A percentile compares a stretch with the other conserved stretches of the same genome.
phyloP scores from a whole-genome alignment of 495 filamentous ascomycete genomes.

The Trypethelium eluteriae region DNA sequence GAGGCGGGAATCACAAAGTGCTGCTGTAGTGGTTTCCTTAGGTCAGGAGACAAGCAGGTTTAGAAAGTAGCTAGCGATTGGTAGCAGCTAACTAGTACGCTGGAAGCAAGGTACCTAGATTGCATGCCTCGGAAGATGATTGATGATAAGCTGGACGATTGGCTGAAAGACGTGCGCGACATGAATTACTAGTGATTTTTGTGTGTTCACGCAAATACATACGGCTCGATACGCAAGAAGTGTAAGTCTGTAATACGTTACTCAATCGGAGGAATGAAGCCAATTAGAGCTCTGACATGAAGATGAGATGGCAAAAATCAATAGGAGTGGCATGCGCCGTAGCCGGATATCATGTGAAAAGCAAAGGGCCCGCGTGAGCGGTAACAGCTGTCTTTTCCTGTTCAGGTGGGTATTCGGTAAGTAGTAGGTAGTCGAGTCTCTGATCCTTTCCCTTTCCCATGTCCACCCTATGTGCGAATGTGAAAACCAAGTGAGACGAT shows the following conservation, averaged over 20 bases:
- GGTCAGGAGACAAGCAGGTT: no score
- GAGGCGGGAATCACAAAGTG: not conserved
- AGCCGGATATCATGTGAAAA: slow-evolving; percentile 6
- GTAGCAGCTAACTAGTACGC: no score
- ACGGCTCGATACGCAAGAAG: no score
- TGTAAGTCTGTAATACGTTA: no score
- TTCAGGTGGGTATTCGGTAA: not conserved
- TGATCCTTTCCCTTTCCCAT: not conserved
- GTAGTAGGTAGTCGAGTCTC: not conserved
- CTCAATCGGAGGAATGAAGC: not conserved
- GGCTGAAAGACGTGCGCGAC: not conserved
- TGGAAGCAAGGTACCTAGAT: no score
- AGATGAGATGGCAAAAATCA: not conserved
- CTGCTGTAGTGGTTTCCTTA: no score
- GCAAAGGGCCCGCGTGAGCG: slow-evolving; percentile 7
- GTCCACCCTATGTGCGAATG: not conserved
- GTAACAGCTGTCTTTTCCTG: not conserved
- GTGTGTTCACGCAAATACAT: not conserved
- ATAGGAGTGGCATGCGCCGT: not conserved
- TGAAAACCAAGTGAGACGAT: not conserved
- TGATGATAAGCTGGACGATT: no score
- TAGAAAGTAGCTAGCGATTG: no score
- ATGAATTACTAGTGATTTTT: not conserved
- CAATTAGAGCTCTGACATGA: not conserved
- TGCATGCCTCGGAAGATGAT: no score